Conservation (phyloP, 1,139 yeast species). For the Wickerhamomyces sp. region DNA sequence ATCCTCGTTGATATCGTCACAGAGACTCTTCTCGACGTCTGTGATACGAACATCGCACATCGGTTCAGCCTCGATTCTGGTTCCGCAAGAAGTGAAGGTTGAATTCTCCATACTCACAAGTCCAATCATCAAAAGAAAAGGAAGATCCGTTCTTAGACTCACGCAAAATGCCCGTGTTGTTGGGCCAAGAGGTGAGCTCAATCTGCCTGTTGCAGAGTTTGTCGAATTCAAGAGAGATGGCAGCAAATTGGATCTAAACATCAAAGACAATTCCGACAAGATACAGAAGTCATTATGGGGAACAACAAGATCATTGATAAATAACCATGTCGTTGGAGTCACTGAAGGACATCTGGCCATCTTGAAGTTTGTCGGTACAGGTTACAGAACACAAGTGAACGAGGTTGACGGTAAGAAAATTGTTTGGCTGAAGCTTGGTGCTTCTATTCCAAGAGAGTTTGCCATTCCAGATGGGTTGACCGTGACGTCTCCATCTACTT, state of each 20-base stretch:
- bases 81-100: conserved; percentile 47
- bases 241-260: conserved; percentile 45
- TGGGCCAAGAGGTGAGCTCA: conserved; percentile 78
- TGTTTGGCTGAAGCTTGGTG: conserved; percentile 78
- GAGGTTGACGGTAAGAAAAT: conserved; percentile 48
- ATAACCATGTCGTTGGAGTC: conserved; percentile 80
- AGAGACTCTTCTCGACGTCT: conserved; percentile 30
- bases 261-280: conserved; percentile 52
- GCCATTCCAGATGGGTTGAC: conserved; percentile 70
- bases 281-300: conserved; percentile 94
- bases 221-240: conserved; percentile 38
- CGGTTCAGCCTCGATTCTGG: conserved; percentile 54
- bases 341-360: conserved; percentile 89
- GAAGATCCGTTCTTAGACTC: conserved; percentile 53
- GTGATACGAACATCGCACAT: conserved; percentile 40
- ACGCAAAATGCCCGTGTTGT: conserved; percentile 58
- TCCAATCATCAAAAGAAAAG: conserved; percentile 61
- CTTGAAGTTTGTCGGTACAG: conserved; percentile 91
- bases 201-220: conserved; percentile 68
- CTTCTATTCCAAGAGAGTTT: conserved; percentile 64
- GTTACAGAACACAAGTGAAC: conserved; percentile 77
- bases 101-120: conserved; percentile 29
- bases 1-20: conserved; percentile 4
- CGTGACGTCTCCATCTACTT: conserved; percentile 81
- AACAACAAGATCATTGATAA: conserved; percentile 73